Percentiles rank a stretch among this genome's conserved stretches.
Conservation (phyloP, 148 eudicot species). For the Persicaria tinctoria region DNA sequence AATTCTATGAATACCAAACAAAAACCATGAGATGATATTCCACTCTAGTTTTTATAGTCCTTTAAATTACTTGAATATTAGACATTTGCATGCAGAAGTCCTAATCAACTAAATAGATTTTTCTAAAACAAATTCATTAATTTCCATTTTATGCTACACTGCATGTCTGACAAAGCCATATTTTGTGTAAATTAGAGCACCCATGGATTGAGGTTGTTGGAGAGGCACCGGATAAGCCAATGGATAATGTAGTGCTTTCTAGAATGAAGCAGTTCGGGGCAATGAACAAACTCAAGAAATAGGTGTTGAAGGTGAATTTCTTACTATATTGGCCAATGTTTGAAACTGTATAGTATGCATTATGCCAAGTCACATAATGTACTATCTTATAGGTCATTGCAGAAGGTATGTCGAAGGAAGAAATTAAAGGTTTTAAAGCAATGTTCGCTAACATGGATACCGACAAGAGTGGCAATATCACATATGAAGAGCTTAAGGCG, state of each 20-base stretch:
- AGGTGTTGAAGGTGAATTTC: constrained; percentile 69
- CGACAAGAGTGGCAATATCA: constrained; percentile 80
- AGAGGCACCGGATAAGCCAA: constrained; percentile 90
- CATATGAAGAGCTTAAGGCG: constrained; percentile 80
- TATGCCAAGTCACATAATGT: neutral
- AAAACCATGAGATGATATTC: too few relatives aligned
- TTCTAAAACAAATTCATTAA: neutral
- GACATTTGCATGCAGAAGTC: neutral
- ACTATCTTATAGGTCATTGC: constrained; percentile 65
- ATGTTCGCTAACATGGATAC: constrained; percentile 88
- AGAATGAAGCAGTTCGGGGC: constrained; percentile 98
- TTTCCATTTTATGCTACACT: neutral
- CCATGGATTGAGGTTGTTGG: constrained; percentile 88
- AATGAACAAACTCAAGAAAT: constrained; percentile 95
- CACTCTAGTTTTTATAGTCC: too few relatives aligned
- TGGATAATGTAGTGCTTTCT: constrained; percentile 87
- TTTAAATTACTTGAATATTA: neutral
- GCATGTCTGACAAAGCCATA: neutral
- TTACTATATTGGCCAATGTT: neutral
- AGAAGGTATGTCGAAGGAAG: constrained; percentile 72
- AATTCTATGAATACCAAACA: too few relatives aligned
- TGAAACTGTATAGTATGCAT: neutral
- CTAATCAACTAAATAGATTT: neutral
- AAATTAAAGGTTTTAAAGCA: constrained; percentile 83
- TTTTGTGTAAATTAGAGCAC: constrained; percentile 44